phyloP scores from a whole-genome alignment of 176 grass and related monocot genomes.

The Paspalum vaginatum region DNA sequence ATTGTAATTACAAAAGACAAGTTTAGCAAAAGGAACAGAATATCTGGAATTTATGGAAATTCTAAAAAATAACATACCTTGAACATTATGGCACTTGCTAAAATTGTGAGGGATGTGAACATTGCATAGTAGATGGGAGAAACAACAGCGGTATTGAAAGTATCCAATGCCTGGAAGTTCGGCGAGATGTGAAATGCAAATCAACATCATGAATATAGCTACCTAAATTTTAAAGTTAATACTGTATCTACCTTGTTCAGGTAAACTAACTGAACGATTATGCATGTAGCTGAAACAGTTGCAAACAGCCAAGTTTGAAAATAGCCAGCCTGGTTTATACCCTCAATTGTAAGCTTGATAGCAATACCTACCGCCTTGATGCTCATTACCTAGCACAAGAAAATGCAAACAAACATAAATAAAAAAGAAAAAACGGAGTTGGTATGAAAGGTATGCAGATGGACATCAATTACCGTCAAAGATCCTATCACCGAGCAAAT shows the following conservation, averaged over 20 bases:
- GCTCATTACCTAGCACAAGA: slow-evolving; percentile 85
- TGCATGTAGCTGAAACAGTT: slow-evolving; percentile 73
- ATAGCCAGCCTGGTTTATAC: slow-evolving; percentile 82
- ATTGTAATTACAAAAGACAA: slow-evolving; percentile 4
- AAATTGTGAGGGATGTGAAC: slow-evolving; percentile 96
- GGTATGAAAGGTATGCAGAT: not conserved
- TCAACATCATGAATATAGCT: not conserved
- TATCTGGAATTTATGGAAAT: not conserved
- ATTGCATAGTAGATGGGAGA: slow-evolving; percentile 97
- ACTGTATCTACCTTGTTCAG: slow-evolving; percentile 79
- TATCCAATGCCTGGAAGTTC: slow-evolving; percentile 80
- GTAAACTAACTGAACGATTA: slow-evolving; percentile 86
- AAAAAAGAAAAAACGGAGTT: slow-evolving; percentile 14
- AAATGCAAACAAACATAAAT: slow-evolving; percentile 15
- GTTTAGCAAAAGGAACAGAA: not conserved
- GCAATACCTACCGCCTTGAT: slow-evolving; percentile 95
- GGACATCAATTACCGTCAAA: slow-evolving; percentile 74
- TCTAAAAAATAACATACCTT: slow-evolving; percentile 48
- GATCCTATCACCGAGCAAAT: slow-evolving; percentile 96
- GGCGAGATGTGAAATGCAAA: not conserved
- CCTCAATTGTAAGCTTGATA: slow-evolving; percentile 88
- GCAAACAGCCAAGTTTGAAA: slow-evolving; percentile 95
- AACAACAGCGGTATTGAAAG: slow-evolving; percentile 95
- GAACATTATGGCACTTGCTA: slow-evolving; percentile 99
- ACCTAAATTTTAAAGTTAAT: not conserved